These are phyloP conservation scores for Nosema muscidifuracis DNA, from an alignment of 371 early-diverging fungal genomes.

Conservation along the genomic window DNA sequence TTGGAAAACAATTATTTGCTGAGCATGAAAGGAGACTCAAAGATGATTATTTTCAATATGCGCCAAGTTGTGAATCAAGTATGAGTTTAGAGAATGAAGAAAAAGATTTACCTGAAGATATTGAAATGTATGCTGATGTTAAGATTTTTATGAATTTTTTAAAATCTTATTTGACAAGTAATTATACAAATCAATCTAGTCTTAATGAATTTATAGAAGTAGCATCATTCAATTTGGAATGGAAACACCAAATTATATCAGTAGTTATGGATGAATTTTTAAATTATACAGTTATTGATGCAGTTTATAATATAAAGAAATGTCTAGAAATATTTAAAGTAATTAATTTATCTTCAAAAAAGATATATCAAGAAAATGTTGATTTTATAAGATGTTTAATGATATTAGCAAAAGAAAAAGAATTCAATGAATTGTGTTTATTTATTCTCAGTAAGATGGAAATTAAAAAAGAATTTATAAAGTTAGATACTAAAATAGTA, in stretches of 20 bases:
- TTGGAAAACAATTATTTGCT: background rate
- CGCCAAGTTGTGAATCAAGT: background rate
- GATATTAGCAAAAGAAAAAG: background rate
- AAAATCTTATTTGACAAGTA: background rate
- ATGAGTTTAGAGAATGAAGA: no score
- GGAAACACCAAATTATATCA: no score
- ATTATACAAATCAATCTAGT: background rate
- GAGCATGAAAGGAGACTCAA: background rate
- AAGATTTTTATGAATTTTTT: background rate
- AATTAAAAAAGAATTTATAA: no score
- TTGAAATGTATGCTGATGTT: background rate
- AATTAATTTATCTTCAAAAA: background rate
- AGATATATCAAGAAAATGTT: background rate
- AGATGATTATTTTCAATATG: background rate
- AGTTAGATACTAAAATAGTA: no score
- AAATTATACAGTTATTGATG: background rate
- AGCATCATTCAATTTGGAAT: no score
- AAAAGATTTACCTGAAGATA: background rate
- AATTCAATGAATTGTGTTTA: background rate
- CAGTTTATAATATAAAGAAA: background rate
- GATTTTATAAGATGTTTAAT: background rate
- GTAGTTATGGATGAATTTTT: no score
- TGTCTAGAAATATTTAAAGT: background rate
- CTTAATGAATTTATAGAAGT: background rate
- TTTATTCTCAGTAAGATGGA: no score